phyloP scores from a whole-genome alignment of 148 eudicot genomes.

The Vaccinium darrowii region DNA sequence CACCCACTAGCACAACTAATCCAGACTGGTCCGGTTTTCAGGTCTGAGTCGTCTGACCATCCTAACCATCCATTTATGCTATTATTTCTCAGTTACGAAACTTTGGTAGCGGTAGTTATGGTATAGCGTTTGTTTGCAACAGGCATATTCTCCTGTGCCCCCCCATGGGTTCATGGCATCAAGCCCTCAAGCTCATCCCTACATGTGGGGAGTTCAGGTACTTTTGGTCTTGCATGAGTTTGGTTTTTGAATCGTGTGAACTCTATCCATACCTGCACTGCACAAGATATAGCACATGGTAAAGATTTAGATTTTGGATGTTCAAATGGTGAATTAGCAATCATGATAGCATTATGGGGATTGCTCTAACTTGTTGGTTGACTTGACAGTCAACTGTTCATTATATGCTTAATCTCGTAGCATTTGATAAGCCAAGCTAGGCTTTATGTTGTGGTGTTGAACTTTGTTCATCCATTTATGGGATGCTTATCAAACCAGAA shows the following conservation, averaged over 20 bases:
- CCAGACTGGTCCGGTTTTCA: slow-evolving; percentile 95
- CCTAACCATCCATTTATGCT: neutral
- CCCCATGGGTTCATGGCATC: slow-evolving; percentile 85
- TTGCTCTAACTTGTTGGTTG: neutral
- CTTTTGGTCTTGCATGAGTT: neutral
- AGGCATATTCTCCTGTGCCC: slow-evolving; percentile 94
- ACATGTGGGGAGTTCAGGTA: slow-evolving; percentile 99
- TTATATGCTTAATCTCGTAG: neutral
- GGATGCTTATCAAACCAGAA: neutral
- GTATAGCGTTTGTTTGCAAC: slow-evolving; percentile 25
- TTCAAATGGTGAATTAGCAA: neutral
- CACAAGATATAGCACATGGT: neutral
- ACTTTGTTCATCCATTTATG: neutral
- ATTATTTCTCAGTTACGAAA: neutral
- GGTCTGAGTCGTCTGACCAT: slow-evolving; percentile 41
- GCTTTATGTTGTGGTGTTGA: neutral
- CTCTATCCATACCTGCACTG: neutral
- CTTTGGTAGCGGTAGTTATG: slow-evolving; percentile 8
- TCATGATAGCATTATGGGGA: neutral
- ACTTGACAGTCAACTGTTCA: neutral
- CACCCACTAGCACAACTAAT: slow-evolving; percentile 54
- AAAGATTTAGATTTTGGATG: neutral
- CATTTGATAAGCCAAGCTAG: neutral
- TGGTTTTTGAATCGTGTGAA: neutral
- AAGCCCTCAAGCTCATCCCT: slow-evolving; percentile 93